Percentiles rank a stretch among this genome's conserved stretches.
Evolutionary conservation across 106 monocot genomes (phyloP).

Genomic region (Allium fistulosum): DNA sequence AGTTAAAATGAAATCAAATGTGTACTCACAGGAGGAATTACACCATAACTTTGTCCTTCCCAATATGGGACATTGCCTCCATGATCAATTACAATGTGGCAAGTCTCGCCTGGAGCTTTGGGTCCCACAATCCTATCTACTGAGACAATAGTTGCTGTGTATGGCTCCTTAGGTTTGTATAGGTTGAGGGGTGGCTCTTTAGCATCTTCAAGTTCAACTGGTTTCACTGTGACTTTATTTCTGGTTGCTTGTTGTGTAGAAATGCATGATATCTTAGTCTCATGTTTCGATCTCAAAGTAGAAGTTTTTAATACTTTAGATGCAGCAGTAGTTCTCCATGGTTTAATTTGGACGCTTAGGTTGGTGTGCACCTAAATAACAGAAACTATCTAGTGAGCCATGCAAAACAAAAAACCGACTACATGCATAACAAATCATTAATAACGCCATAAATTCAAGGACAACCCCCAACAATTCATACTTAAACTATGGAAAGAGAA

Average conservation of each 20-base stretch:
- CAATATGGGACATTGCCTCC: constrained; percentile 92
- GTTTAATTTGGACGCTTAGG: constrained; percentile 35
- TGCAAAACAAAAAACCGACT: background rate
- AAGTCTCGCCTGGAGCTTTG: constrained; percentile 95
- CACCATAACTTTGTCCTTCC: constrained; percentile 96
- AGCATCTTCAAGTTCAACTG: constrained; percentile 69
- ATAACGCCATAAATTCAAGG: background rate
- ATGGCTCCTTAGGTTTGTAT: constrained; percentile 81
- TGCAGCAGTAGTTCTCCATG: constrained; percentile 16
- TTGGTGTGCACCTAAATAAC: constrained; percentile 35
- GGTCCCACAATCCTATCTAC: constrained; percentile 97
- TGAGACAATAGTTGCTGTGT: constrained; percentile 87
- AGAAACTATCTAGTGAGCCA: background rate
- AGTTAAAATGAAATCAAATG: background rate
- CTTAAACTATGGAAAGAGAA: too few species aligned
- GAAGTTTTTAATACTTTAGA: constrained; percentile 26
- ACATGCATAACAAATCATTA: background rate
- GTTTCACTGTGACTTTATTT: constrained; percentile 68
- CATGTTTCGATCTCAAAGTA: constrained; percentile 17
- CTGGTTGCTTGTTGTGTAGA: constrained; percentile 61
- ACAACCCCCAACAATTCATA: too few species aligned
- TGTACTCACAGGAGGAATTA: constrained; percentile 86
- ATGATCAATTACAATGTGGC: constrained; percentile 99
- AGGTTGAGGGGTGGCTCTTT: constrained; percentile 83
- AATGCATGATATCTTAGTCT: constrained; percentile 34